Conservation (phyloP, 2,329 filamentous ascomycete species). For the Botrytis pseudocinerea region DNA sequence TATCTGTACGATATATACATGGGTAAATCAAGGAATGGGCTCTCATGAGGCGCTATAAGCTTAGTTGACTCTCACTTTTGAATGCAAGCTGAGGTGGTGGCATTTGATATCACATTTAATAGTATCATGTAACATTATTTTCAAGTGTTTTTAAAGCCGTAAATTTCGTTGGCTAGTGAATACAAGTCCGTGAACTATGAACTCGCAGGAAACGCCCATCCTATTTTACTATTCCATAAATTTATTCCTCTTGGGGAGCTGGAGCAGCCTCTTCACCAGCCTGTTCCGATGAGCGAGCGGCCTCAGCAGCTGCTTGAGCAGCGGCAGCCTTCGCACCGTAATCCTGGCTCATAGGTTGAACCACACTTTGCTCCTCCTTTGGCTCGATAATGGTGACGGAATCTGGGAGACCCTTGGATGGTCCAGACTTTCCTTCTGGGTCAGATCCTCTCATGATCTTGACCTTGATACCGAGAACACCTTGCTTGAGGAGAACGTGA, state of each 20-base stretch:
- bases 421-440: slow-evolving; percentile 98
- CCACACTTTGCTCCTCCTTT: slow-evolving; percentile 96
- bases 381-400: slow-evolving; percentile 99
- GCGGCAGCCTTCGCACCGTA: slow-evolving; percentile 90
- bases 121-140: slow-evolving; percentile 18
- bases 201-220: slow-evolving; percentile 39
- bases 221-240: slow-evolving; percentile 33
- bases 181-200: slow-evolving; percentile 38
- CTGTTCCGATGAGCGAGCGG: slow-evolving; percentile 55
- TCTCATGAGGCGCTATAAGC: slow-evolving; percentile 2
- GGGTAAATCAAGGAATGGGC: slow-evolving; percentile 19
- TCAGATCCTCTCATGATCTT: slow-evolving; percentile 99
- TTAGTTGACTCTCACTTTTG: slow-evolving; percentile 17
- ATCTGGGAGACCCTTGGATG: slow-evolving; percentile 95
- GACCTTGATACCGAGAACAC: slow-evolving; percentile 99
- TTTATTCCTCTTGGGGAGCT: slow-evolving; percentile 46
- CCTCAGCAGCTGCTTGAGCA: slow-evolving; percentile 67
- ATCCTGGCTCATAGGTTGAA: slow-evolving; percentile 96
- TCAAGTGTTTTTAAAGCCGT: slow-evolving; percentile 32
- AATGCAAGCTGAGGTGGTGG: slow-evolving; percentile 6
- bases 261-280: slow-evolving; percentile 44
- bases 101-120: slow-evolving; percentile 21
- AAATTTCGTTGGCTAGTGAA: slow-evolving; percentile 34
- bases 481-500: slow-evolving; percentile 99
- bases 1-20: slow-evolving; percentile 28